Evolutionary conservation across 2,329 filamentous ascomycete species (phyloP).

Genomic region (Byssothecium circinans): DNA sequence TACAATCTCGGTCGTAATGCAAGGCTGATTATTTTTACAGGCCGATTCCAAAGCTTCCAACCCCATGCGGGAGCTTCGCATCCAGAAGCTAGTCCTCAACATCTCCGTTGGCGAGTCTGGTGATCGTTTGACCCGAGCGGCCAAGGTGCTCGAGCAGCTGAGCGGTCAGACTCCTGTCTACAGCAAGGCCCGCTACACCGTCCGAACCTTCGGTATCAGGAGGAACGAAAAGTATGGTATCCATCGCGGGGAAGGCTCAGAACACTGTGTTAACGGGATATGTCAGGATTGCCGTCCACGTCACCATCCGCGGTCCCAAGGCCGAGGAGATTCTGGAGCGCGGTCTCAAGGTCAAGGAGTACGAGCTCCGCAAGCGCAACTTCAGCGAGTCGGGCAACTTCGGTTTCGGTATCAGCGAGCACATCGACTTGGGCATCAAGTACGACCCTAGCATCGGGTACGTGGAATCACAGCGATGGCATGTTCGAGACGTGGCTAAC

Average conservation of each 20-base stretch:
- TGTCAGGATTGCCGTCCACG: constrained; percentile 95
- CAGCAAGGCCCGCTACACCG: constrained; percentile 99
- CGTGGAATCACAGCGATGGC: constrained; percentile 10
- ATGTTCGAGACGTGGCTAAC: constrained; percentile 21
- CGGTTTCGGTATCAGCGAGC: constrained; percentile 99
- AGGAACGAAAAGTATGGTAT: constrained; percentile 76
- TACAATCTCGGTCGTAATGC: constrained; percentile 4
- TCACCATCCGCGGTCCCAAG: constrained; percentile 98
- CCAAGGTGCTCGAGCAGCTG: constrained; percentile 99
- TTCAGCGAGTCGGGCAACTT: constrained; percentile 97
- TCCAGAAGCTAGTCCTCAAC: constrained; percentile 99
- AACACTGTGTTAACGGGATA: constrained; percentile 8
- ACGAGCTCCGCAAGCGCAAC: constrained; percentile 99
- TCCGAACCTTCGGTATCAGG: constrained; percentile 99
- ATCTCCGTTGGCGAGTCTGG: constrained; percentile 99
- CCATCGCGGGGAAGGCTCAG: background rate
- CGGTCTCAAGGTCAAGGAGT: constrained; percentile 99
- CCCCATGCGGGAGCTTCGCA: constrained; percentile 99
- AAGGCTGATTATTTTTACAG: constrained; percentile 32
- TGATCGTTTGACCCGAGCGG: constrained; percentile 99
- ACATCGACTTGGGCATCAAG: constrained; percentile 99
- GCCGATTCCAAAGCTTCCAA: constrained; percentile 73
- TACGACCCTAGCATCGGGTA: constrained; percentile 47
- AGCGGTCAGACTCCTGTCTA: constrained; percentile 99
- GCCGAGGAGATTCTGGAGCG: constrained; percentile 99